Conservation (phyloP, 1,284 basidiomycete genomes). For the Tilletia walkeri region DNA sequence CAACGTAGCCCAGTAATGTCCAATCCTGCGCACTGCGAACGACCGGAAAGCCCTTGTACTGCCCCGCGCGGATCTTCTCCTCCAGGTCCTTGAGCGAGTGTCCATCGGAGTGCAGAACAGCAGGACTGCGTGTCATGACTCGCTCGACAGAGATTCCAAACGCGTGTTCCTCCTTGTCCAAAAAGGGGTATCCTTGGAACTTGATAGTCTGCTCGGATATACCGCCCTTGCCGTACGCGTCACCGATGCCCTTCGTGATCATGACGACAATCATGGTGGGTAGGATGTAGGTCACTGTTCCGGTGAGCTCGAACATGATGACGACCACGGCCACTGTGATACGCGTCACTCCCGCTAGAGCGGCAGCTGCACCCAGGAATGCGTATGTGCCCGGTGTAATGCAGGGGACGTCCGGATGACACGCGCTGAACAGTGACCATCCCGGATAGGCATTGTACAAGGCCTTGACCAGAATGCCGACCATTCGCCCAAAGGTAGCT, state of each 20-base stretch:
- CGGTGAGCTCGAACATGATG: slow-evolving; percentile 95
- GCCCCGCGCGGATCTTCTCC: slow-evolving; percentile 30
- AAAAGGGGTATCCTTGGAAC: slow-evolving; percentile 67
- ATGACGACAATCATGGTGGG: slow-evolving; percentile 85
- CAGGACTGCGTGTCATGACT: slow-evolving; percentile 80
- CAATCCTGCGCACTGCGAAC: slow-evolving; percentile 62
- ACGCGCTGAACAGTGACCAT: slow-evolving; percentile 64
- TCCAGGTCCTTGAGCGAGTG: slow-evolving; percentile 73
- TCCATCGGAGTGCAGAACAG: slow-evolving; percentile 72
- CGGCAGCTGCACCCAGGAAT: slow-evolving; percentile 75
- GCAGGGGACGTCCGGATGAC: slow-evolving; percentile 38
- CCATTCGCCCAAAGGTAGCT: slow-evolving; percentile 84
- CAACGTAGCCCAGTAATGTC: slow-evolving; percentile 81
- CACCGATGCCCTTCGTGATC: slow-evolving; percentile 74
- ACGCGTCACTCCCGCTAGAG: slow-evolving; percentile 70
- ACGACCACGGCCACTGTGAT: slow-evolving; percentile 90
- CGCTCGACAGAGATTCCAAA: slow-evolving; percentile 77
- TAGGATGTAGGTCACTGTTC: slow-evolving; percentile 88
- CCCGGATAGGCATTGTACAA: slow-evolving; percentile 69
- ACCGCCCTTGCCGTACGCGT: slow-evolving; percentile 86
- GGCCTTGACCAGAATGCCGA: slow-evolving; percentile 81
- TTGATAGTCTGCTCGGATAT: slow-evolving; percentile 95
- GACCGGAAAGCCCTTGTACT: slow-evolving; percentile 89
- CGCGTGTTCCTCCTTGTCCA: slow-evolving; percentile 76
- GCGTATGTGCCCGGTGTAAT: slow-evolving; percentile 79